Evolutionary conservation across 2,329 filamentous ascomycete species (phyloP), one percentile per base, ranked within the genome.

Genomic region (Myriangium duriaei): DNA sequence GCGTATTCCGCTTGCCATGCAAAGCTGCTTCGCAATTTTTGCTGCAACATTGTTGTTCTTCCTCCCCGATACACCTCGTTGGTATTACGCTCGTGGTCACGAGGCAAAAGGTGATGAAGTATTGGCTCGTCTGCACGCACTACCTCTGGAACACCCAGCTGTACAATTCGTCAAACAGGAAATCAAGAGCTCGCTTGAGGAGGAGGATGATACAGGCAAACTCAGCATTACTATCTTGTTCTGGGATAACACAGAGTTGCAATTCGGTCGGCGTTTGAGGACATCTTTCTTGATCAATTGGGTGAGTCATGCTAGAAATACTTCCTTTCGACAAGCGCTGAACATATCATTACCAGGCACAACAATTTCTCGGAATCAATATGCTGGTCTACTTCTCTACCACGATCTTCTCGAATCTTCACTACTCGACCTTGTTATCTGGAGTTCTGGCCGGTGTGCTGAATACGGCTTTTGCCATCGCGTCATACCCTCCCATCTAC

Each of bases 181-280:
- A 18, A 53, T 58, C 26, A 30, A 56, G 19, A 42, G 39, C n/a
- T 50, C 46, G 6, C 43, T 57, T 13, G 41, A 52, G 24, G 53
- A 56, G 31, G 42, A 45, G 15, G 45, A 49, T 26, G 48, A 51
- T 5, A n/a, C n/a, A n/a, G 43, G 49, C 12, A 52, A 51, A 13
- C 52, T 59, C 45, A 55, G 49, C 43, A 35, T 47, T 12, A 42
- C 37, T 37, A 31, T 44, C 17, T 35, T 53, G 7, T 49, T 54
- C 42, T 61, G 58, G 59, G 57, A 62, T 42, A 52, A 47, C 34
- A 55, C 50, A 3, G 53, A 58, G 30, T 46, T 60, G 2, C 48
- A 53, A 40, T 54, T 54, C 10, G 58, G 57, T n/a, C 50, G 55
- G 5, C 54, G 58, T 5, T 48, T 61, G 9, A 49, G 59, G 4